Evolutionary conservation across 495 filamentous ascomycete species (phyloP), one percentile per base, ranked within the genome.

Genomic region (Daldinia decipiens): DNA sequence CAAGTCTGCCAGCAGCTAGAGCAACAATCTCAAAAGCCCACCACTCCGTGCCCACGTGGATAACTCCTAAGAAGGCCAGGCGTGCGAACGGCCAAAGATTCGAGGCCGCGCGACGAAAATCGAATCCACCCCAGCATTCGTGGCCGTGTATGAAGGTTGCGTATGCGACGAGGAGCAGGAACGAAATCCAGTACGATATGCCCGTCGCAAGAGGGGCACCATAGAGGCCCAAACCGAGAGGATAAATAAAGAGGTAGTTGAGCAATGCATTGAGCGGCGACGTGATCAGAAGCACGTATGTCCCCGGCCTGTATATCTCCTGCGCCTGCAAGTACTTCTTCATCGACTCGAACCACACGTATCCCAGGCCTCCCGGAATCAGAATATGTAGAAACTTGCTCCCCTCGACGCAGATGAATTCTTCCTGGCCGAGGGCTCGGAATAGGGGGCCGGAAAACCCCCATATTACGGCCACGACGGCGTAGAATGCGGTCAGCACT

Each of bases 21-120:
- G 94, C 93, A n/a, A 97, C 93, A 62, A 98, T 97, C 79, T 97
- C 94, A 71, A 96, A 97, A 0, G 94, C 94, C 93, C 94, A 97
- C 94, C 94, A 97, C 79, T 97, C 93, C 0, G 92, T 96, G 7
- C 94, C 94, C 24, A 97, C 91, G 72, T 97, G 94, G n/a, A 97
- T 76, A 47, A 97, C 82, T 5, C 94, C 94, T 1, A 97, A 79
- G 36, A 89, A 72, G 6, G 94, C 92, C 5, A 98, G 86, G 7
- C 89, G 87, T 3, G 91, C 84, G 71, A 98, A 98, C 0, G 89
- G 90, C 32, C 88, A 79, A 19, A 91, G 81, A 73, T 93, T 91
- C 19, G 84, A 79, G 34, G 92, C 71, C 19, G 89, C 90, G 24
- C 85, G 84, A 2, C 84, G 82, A 4, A 70, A 77, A 5, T 88